Evolutionary conservation across 1,284 basidiomycete genomes (phyloP).

Genomic region (Ganoderma lucidum): DNA sequence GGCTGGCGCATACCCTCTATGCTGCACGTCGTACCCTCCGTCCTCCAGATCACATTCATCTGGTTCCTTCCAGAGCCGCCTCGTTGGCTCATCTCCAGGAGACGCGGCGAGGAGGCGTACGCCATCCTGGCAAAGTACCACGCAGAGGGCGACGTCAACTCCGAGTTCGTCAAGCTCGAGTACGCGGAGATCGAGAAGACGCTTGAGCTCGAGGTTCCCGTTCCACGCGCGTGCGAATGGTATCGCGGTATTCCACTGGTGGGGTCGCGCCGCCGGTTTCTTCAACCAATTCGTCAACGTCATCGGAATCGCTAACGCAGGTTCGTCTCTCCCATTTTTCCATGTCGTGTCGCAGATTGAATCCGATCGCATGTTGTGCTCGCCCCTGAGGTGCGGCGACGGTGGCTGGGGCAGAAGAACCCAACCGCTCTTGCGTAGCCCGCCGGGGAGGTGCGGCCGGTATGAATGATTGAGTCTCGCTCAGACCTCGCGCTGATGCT

Average conservation of each 20-base stretch:
- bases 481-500: too few relatives aligned
- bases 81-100: constrained; percentile 63
- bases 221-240: constrained; percentile 73
- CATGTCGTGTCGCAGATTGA: neutral
- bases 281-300: constrained; percentile 83
- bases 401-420: too few relatives aligned
- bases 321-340: constrained; percentile 29
- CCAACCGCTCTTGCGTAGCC: too few relatives aligned
- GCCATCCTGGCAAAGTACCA: constrained; percentile 59
- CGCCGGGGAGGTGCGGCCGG: too few relatives aligned
- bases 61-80: constrained; percentile 67
- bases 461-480: too few relatives aligned
- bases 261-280: constrained; percentile 57
- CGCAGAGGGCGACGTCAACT: constrained; percentile 56
- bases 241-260: constrained; percentile 72
- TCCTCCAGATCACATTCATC: constrained; percentile 60
- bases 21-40: constrained; percentile 63
- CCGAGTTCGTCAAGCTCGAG: constrained; percentile 61
- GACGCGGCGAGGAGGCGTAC: constrained; percentile 55
- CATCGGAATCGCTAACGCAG: constrained; percentile 62
- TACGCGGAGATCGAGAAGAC: constrained; percentile 64
- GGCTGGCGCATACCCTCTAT: constrained; percentile 67
- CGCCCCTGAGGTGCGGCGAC: too few relatives aligned
- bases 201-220: constrained; percentile 62
- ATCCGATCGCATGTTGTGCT: too few relatives aligned